Evolutionary conservation across 2,329 filamentous ascomycete species (phyloP), one percentile per base, ranked within the genome.

Genomic region (Didymella sp.): DNA sequence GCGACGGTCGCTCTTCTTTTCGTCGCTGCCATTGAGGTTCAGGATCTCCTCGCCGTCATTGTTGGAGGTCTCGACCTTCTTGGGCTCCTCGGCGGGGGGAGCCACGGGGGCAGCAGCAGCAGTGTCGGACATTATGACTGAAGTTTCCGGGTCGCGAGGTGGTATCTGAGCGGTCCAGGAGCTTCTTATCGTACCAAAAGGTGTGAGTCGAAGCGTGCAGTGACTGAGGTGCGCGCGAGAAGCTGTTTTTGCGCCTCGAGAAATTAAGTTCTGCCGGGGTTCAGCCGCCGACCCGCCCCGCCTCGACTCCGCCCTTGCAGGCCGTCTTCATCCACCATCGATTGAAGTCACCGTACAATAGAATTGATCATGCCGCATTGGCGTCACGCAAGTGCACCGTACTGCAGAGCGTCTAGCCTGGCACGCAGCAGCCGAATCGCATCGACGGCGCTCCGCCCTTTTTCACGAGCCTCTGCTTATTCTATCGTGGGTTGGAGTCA

Each of bases 31-130:
- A 38, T 65, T 66, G 50, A 66, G 51, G 41, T 55, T 52, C 51
- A 58, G 61, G 31, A 61, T 62, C 55, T 69, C 60, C 22, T 64
- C 67, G 38, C 63, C 61, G 24, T 59, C 52, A 12, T 51, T 49
- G 24, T 17, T 33, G 35, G 21, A 45, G 22, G 51, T 35, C 9
- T 31, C 21, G 12, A 30, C 58, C 58, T 51, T 60, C 62, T 50
- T 64, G 61, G 33, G 61, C 51, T 25, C 51, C 56, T 72, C 64
- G 22, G 31, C 61, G 37, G 60, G 56, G 43, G 62, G 58, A 17
- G 61, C 49, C 19, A 47, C 48, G 19, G 48, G 48, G 48, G 40
- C 38, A 35, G 49, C 49, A 49, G 46, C 12, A 13, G 43, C 25
- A 27, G 51, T 31, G 45, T 56, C 59, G 28, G 61, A 60, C 44